Evolutionary conservation across 208 protist genomes (phyloP), one percentile per base, ranked within the genome.

Genomic region (Leishmania aethiopica): DNA sequence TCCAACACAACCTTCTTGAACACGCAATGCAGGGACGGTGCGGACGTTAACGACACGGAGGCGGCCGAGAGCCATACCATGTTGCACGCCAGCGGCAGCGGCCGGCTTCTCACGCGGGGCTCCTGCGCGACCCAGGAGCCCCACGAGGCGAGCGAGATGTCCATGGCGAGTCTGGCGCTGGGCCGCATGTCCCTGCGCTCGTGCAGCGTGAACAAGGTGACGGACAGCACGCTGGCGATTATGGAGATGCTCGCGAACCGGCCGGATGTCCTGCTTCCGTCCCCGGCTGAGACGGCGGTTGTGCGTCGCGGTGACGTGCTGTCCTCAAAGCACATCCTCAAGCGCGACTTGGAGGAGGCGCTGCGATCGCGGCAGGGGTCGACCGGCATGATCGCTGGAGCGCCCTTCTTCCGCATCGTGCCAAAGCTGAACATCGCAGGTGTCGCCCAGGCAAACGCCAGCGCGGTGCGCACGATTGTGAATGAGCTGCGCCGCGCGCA

Each of bases 341-440:
- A 89, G 79, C 77, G 92, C 3, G 94, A 97, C 81, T 59, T 94
- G 35, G 91, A 96, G 76, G 94, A 97, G 70, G 92, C 92, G 32
- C 73, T 96, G 78, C 86, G 79, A 11, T 84, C 78, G 53, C 90
- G 91, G n/a, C 83, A 90, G 45, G 93, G 93, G 22, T 66, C 86
- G 17, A 95, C 92, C 3, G 94, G 94, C 40, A 93, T 96, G 75
- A 95, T 97, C 72, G 77, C 93, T n/a, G 92, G 92, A 2, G 94
- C 90, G 2, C 94, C 94, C 2, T 96, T 91, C 84, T 97, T 97
- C 80, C 91, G 94, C 78, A 93, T 97, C 69, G 91, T 97, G 59
- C 93, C 94, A 17, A 95, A 92, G 86, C 85, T 97, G 57, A 96
- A 95, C 86, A 89, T 97, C 40, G 94, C 87, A 19, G 94, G 94